phyloP scores from a whole-genome alignment of 2,329 filamentous ascomycete species.

The Incumbomyces delicatus region DNA sequence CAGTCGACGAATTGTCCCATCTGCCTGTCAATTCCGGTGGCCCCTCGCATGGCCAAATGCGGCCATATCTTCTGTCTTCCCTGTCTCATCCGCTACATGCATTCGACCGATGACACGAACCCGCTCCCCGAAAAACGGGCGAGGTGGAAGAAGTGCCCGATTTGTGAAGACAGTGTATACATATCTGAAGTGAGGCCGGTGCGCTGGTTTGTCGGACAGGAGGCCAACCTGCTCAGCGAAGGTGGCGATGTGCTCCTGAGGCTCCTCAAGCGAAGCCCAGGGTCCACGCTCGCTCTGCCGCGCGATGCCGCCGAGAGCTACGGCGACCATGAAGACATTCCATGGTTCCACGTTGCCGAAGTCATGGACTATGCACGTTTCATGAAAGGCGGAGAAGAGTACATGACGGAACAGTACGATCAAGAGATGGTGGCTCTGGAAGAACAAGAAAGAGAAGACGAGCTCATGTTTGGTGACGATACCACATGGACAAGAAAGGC shows the following conservation, averaged over 20 bases:
- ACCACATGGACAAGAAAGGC: slow-evolving; percentile 88
- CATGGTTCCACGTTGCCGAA: slow-evolving; percentile 91
- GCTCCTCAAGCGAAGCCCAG: slow-evolving; percentile 68
- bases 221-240: slow-evolving; percentile 66
- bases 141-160: slow-evolving; percentile 89
- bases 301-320: slow-evolving; percentile 67
- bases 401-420: slow-evolving; percentile 74
- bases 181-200: slow-evolving; percentile 83
- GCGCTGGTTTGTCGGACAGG: slow-evolving; percentile 82
- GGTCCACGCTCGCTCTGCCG: slow-evolving; percentile 78
- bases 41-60: slow-evolving; percentile 92
- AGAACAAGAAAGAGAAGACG: slow-evolving; percentile 75
- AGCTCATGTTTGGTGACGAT: slow-evolving; percentile 83
- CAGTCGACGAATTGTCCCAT: slow-evolving; percentile 88
- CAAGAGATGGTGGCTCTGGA: slow-evolving; percentile 65
- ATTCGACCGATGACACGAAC: slow-evolving; percentile 63
- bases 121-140: slow-evolving; percentile 56
- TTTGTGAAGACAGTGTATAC: slow-evolving; percentile 90
- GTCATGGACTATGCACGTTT: slow-evolving; percentile 90
- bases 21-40: slow-evolving; percentile 83
- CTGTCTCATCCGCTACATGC: slow-evolving; percentile 92
- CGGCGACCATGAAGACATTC: slow-evolving; percentile 63
- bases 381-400: slow-evolving; percentile 86
- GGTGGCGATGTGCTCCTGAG: slow-evolving; percentile 85
- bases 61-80: slow-evolving; percentile 95